Evolutionary conservation across 208 protist species (phyloP).

Genomic region (Blastocrithidia nonstop): DNA sequence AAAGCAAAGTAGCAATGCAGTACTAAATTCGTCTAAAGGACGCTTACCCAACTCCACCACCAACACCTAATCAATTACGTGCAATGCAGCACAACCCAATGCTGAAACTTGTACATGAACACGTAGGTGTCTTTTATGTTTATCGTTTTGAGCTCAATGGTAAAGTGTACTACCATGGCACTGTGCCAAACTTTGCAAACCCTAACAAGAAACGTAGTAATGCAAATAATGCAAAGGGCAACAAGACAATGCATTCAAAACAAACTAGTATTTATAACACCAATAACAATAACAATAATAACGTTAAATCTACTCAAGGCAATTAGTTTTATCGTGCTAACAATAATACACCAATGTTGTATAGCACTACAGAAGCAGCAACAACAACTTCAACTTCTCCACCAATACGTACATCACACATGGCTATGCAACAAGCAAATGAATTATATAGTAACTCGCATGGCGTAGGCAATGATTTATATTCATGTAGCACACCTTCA

Average conservation of each 20-base stretch:
- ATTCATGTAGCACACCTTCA: no score
- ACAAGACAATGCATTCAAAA: not conserved
- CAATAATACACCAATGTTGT: not conserved
- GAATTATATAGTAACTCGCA: no score
- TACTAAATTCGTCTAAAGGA: no score
- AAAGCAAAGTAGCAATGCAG: no score
- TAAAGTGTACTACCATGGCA: conserved; percentile 62
- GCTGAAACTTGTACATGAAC: conserved; percentile 31
- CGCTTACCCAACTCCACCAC: conserved; percentile 10
- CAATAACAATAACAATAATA: not conserved
- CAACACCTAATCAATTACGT: conserved; percentile 10
- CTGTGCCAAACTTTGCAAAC: conserved; percentile 70
- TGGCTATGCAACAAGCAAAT: no score
- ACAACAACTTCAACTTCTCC: no score
- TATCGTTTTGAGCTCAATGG: conserved; percentile 61
- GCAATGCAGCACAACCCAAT: conserved; percentile 7
- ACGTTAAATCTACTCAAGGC: not conserved
- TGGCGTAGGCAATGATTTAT: no score
- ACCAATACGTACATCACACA: no score
- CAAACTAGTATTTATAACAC: not conserved
- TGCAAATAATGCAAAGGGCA: not conserved
- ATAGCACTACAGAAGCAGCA: not conserved
- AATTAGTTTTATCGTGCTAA: not conserved
- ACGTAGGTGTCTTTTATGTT: conserved; percentile 59
- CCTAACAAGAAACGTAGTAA: conserved; percentile 49